Evolutionary conservation across 176 grass and related monocot species (phyloP), one percentile per base, ranked within the genome.

Genomic region (Chrysopogon serrulatus): DNA sequence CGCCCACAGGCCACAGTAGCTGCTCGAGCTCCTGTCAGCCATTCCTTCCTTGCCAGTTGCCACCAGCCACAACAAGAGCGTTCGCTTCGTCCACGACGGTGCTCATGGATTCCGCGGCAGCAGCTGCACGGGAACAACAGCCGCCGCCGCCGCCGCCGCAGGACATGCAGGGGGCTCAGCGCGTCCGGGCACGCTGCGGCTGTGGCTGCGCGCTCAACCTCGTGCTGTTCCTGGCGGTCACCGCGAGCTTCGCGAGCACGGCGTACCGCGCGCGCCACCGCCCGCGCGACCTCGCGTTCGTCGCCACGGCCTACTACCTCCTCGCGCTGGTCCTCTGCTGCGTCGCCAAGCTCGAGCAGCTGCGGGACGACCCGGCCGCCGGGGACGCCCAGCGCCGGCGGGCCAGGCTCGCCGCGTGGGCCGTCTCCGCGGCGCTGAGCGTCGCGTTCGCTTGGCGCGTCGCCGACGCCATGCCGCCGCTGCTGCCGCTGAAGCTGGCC

Each of bases 221-320:
- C 26, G 1, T 5, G 10, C 0, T 65, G 14, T 34, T 78, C 54
- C 42, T 78, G 27, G 32, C 14, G 34, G 18, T 83, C 14, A 35
- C 80, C 10, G 80, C 3, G 21, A 7, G 24, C 53, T 88, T 88
- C 43, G 80, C 21, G 19, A 27, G 8, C 14, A 74, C 43, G 34
- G 35, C 45, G 33, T 78, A 56, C 80, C 21, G 59, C 19, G 74
- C 35, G 66, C 74, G 66, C 43, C 66, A 7, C 86, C 68, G 35
- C 26, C 74, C 66, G 26, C 34, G 56, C 27, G 43, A 84, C 34
- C 44, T 79, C 44, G 74, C 57, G 56, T 84, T 45, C 67, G 33
- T 78, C 33, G 4, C 49, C 54, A 1, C 12, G 56, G 3, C 57
- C 42, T 88, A 78, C 80, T 78, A 71, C 54, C 73, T 83, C 32